Conservation (phyloP, 1,139 yeast genomes). For the Diutina siamensis region DNA sequence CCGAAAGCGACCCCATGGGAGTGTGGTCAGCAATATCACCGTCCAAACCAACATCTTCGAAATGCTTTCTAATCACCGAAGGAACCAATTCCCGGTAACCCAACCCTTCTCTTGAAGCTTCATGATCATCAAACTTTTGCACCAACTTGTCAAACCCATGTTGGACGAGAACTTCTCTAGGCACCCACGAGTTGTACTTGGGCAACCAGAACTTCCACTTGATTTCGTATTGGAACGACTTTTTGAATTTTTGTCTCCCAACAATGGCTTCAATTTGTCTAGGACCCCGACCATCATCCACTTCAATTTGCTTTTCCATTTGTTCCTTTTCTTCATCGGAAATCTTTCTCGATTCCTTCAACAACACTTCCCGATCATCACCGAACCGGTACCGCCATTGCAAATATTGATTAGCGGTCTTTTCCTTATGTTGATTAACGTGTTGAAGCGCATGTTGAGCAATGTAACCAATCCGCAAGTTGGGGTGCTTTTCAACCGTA, state of each 20-base stretch:
- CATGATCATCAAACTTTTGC: conserved; percentile 95
- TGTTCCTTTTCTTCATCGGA: conserved; percentile 72
- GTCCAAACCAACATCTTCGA: conserved; percentile 93
- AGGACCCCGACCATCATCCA: conserved; percentile 82
- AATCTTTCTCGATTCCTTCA: conserved; percentile 86
- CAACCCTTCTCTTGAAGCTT: conserved; percentile 96
- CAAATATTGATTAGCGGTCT: conserved; percentile 92
- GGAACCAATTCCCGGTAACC: conserved; percentile 93
- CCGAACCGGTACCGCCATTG: conserved; percentile 98
- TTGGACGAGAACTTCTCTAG: conserved; percentile 67
- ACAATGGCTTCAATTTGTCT: conserved; percentile 87
- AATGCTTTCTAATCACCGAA: conserved; percentile 87
- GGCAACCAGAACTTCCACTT: conserved; percentile 94
- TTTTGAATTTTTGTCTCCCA: conserved; percentile 94
- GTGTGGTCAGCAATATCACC: conserved; percentile 98
- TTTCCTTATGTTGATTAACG: conserved; percentile 93
- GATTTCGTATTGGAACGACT: conserved; percentile 91
- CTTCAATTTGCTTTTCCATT: conserved; percentile 69
- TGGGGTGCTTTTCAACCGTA: conserved; percentile 94
- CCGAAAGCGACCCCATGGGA: conserved; percentile 91
- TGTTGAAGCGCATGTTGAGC: conserved; percentile 98
- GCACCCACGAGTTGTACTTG: conserved; percentile 86
- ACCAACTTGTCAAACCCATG: conserved; percentile 81
- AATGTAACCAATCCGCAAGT: conserved; percentile 94
- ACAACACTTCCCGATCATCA: conserved; percentile 91